Evolutionary conservation across 164 flowering plant species (phyloP), one percentile per base, ranked within the genome.

Genomic region (Protea cynaroides): DNA sequence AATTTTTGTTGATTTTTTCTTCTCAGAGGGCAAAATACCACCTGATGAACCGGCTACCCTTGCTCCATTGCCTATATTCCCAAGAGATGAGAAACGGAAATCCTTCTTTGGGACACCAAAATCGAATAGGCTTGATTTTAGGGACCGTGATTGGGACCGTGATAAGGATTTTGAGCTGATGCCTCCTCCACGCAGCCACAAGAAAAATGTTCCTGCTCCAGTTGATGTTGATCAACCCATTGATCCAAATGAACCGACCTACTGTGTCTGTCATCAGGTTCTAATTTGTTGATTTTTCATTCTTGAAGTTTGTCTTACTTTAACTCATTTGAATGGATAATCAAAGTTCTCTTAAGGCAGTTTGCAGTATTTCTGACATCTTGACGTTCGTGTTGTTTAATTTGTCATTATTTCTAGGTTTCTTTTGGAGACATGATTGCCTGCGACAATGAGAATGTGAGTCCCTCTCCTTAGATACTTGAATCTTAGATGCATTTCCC

Each of bases 401-500:
- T n/a, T 62, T 58, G 1, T 65, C 34, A 50, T 63, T 25, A 38
- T 60, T 29, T 72, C 29, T 74, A 94, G 99, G 99, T 92, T 23
- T 92, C 97, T 8, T 95, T 86, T 68, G 99, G 99, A 56, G 99
- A 95, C 77, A 95, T 95, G 99, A 95, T 95, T 76, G 99, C 99
- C 24, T 95, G 99, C 72, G 99, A 95, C 81, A 88, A 86, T 71
- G 97, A 90, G 58, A 84, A 86, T 78, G 99, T 94, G 70, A 82
- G 89, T 80, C 57, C 62, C 36, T 8, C 66, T 54, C 29, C 60
- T 64, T 14, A 40, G 43, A n/a, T 53, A 1, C 34, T 29, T 64
- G n/a, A 13, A 36, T 55, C 12, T 74, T 49, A 12, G 47, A 18
- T 44, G 14, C 55, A 23, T 56, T 40, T 40, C 46, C 46, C 3